phyloP scores from a whole-genome alignment of 768 basidiomycete genomes.

The Dacryopinax primogenitus region DNA sequence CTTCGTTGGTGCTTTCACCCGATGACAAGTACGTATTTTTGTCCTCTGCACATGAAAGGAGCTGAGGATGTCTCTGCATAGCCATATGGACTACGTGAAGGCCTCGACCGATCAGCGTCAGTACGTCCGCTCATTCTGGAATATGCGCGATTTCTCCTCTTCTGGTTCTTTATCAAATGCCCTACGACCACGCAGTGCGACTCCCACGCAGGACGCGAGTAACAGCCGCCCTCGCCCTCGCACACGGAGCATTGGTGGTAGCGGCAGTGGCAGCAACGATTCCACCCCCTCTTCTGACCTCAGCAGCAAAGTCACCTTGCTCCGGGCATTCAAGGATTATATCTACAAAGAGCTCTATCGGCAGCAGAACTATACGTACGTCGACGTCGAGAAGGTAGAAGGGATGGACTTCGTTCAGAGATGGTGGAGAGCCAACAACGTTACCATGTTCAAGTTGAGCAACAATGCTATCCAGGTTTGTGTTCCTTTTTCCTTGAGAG shows the following conservation, averaged over 20 bases:
- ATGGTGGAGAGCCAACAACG: conserved; percentile 92
- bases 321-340: conserved; percentile 89
- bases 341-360: conserved; percentile 84
- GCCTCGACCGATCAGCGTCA: background rate
- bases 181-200: no score
- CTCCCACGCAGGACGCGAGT: no score
- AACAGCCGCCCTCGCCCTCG: background rate
- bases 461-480: conserved; percentile 88
- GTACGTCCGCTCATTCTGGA: background rate
- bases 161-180: background rate
- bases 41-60: background rate
- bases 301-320: conserved; percentile 78
- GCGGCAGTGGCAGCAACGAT: conserved; percentile 6
- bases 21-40: conserved; percentile 60
- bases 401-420: conserved; percentile 96
- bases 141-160: conserved; percentile 1
- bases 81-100: conserved; percentile 75
- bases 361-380: conserved; percentile 70
- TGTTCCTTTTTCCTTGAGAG: conserved; percentile 10
- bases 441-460: conserved; percentile 91
- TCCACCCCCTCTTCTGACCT: conserved; percentile 42
- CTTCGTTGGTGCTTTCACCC: conserved; percentile 68
- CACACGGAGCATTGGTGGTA: background rate
- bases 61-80: conserved; percentile 24
- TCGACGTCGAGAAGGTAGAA: conserved; percentile 49